Base-by-base conservation (phyloP, 345 rosid genomes). In the Populus simonii region DNA sequence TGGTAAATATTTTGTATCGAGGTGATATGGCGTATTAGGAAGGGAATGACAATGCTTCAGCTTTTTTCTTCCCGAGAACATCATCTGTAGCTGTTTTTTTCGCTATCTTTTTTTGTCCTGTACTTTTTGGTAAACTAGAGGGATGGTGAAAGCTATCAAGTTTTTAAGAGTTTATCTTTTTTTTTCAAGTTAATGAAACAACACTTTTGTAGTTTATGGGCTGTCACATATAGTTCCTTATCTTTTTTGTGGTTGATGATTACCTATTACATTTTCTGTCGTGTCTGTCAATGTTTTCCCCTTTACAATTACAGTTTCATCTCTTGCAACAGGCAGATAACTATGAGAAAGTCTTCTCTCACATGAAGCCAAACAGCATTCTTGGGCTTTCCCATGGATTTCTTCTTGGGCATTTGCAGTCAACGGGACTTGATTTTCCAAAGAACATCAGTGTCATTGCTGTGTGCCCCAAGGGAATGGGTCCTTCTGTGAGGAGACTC, bases 341-440 rank as follows among this genome's bases (percentile, higher is more conserved):
- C 82, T 89, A 89, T 79, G 98, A 90, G 78, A 89, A 92, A 79
- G 63, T 92, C 57, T 89, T 92, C 85, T 89, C 97, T 49, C 89
- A 88, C 88, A 90, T 94, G 98, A 94, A 91, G 76, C 97, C 97
- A 77, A 94, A 92, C 83, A 91, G 97, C 87, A 92, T 94, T 55
- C 98, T 94, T 0, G 97, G 98, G 72, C 91, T 94, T 81, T 94
- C 98, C 73, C 98, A 94, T 74, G 98, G 98, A 38, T 94, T 94
- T 78, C 92, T 94, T 73, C 86, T 94, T 43, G 97, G 98, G 62
- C 97, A 92, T 87, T 85, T 94, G 80, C 94, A 92, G 80, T 88
- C 97, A 1, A 25, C 65, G 57, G 96, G 94, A 61, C 88, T 87
- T 7, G 96, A 94, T 80, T 94, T 94, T 83, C 96, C 98, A 2